phyloP scores from a whole-genome alignment of 768 basidiomycete genomes.

The Xerocomus spinulosus region DNA sequence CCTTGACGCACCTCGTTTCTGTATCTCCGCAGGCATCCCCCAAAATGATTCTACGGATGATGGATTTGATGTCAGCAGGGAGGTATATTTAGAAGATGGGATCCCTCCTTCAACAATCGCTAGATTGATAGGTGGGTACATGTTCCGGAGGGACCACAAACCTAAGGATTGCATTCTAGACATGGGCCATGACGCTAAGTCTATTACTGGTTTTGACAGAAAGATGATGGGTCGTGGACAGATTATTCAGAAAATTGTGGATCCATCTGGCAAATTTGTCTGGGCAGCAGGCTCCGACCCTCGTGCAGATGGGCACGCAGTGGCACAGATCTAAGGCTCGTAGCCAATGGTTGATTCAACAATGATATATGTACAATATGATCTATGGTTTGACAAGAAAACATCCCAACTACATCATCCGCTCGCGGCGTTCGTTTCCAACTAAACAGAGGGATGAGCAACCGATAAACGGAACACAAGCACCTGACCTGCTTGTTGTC shows the following conservation, averaged over 20 bases:
- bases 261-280: constrained; percentile 63
- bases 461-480: not conserved
- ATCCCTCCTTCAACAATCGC: constrained; percentile 59
- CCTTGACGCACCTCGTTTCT: constrained; percentile 93
- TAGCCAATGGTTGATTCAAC: not conserved
- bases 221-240: constrained; percentile 79
- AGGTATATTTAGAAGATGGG: constrained; percentile 87
- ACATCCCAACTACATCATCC: constrained; percentile 49
- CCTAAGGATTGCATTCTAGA: constrained; percentile 36
- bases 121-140: constrained; percentile 57
- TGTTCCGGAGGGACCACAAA: not conserved
- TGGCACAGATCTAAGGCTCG: constrained; percentile 63
- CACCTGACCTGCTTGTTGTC: constrained; percentile 53
- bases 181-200: constrained; percentile 85
- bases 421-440: constrained; percentile 56
- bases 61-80: constrained; percentile 65
- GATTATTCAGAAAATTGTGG: constrained; percentile 76
- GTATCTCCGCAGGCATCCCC: constrained; percentile 82
- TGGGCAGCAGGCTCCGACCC: constrained; percentile 96
- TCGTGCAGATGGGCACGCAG: constrained; percentile 84
- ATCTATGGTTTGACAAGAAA: not conserved
- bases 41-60: constrained; percentile 47
- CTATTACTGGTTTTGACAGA: constrained; percentile 55
- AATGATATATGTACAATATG: too few species aligned
- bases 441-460: constrained; percentile 34